Conservation (phyloP, 2,329 filamentous ascomycete species). For the Zymoseptoria brevis region DNA sequence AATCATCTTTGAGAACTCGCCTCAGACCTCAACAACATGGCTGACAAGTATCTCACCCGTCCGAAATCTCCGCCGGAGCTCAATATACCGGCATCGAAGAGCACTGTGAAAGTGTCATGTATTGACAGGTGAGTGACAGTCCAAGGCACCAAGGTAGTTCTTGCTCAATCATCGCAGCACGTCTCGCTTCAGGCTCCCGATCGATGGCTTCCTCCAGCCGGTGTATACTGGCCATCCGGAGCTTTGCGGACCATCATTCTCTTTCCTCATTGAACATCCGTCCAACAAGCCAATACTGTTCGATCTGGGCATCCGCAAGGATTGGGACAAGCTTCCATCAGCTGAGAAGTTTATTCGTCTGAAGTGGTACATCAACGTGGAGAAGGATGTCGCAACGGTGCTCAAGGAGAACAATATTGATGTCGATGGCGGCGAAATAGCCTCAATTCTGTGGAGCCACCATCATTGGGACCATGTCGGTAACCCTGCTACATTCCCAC, state of each 20-base stretch:
- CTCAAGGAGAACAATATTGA: slow-evolving; percentile 34
- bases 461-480: slow-evolving; percentile 33
- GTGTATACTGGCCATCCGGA: slow-evolving; percentile 32
- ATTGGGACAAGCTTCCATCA: slow-evolving; percentile 36
- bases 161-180: slow-evolving; percentile 21
- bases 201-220: slow-evolving; percentile 31
- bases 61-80: slow-evolving; percentile 27
- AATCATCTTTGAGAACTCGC: background rate
- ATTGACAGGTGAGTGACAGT: slow-evolving; percentile 26
- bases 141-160: background rate
- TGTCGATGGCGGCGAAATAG: slow-evolving; percentile 30
- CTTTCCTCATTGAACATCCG: slow-evolving; percentile 44
- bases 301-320: slow-evolving; percentile 42
- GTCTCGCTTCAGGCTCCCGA: slow-evolving; percentile 25
- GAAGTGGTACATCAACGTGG: slow-evolving; percentile 33
- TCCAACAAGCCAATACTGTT: slow-evolving; percentile 37
- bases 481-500: slow-evolving; percentile 38
- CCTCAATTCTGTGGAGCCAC: slow-evolving; percentile 29
- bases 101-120: slow-evolving; percentile 29
- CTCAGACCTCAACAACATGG: slow-evolving; percentile 6
- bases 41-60: slow-evolving; percentile 11
- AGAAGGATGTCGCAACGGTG: slow-evolving; percentile 38
- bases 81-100: slow-evolving; percentile 27
- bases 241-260: slow-evolving; percentile 35
- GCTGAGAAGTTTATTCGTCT: slow-evolving; percentile 24